A percentile compares a stretch with the other conserved stretches of the same genome.
Conservation (phyloP, 768 basidiomycete genomes). For the Rhodotorula sphaerocarpa region DNA sequence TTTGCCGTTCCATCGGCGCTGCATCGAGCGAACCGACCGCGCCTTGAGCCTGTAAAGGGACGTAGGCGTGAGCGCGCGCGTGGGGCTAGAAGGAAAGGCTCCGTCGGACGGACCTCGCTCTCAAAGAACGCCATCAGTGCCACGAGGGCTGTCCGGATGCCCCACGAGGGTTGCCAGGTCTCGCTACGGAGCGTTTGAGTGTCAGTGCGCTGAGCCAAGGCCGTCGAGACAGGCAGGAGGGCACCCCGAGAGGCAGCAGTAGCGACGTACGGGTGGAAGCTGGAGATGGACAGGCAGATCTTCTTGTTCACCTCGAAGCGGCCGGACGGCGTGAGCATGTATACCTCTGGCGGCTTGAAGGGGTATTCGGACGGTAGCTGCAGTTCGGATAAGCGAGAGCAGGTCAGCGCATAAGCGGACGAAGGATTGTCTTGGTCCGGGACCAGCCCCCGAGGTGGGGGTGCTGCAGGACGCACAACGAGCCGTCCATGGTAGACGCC, state of each 20-base stretch:
- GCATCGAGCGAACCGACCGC: conserved; percentile 32
- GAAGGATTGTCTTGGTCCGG: no score
- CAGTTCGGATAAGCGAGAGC: no score
- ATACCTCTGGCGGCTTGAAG: conserved; percentile 88
- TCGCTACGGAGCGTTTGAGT: conserved; percentile 77
- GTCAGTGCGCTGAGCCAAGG: conserved; percentile 41
- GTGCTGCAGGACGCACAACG: no score
- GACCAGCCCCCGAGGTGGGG: no score
- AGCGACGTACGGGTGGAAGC: conserved; percentile 50
- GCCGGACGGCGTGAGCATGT: conserved; percentile 94
- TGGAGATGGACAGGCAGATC: conserved; percentile 49
- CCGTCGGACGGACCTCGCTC: conserved; percentile 41
- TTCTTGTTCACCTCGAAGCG: conserved; percentile 93
- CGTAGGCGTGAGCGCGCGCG: background rate
- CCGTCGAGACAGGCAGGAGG: background rate
- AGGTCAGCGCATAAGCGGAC: background rate
- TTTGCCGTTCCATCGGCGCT: conserved; percentile 20
- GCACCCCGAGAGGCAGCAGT: no score
- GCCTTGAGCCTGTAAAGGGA: conserved; percentile 18
- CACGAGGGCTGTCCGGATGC: conserved; percentile 66
- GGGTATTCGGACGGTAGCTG: conserved; percentile 83
- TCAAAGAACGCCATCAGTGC: conserved; percentile 43
- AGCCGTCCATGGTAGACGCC: conserved; percentile 88
- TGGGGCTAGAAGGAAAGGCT: no score
- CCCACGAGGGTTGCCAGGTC: conserved; percentile 97